Evolutionary conservation across 176 grass and related monocot species (phyloP), one percentile per base, ranked within the genome.

Genomic region (Ananas comosus): DNA sequence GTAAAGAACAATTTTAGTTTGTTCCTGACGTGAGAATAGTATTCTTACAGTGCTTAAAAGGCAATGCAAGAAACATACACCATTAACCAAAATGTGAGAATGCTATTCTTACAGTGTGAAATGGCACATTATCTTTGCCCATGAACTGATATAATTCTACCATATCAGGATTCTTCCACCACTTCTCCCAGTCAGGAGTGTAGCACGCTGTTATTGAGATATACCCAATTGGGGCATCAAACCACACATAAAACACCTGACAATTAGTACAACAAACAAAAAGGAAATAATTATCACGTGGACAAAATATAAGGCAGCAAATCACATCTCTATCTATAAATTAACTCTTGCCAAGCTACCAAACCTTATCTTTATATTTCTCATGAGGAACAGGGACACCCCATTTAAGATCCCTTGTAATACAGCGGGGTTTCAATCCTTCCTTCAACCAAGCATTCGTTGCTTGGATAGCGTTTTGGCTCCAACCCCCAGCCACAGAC

Each of bases 81-180:
- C 4, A 13, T 61, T 16, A 61, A 57, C 53, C 53, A 57, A 64
- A 72, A 64, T 29, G 33, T 19, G 25, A 58, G 50, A 75, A 75
- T 64, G 57, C 33, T 53, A 70, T 70, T 17, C 78, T 76, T 90
- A 99, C 89, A 53, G 87, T 99, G 72, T 99, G 94, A 99, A 99
- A 99, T 78, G 94, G 94, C 59, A 99, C 94, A 75, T 99, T 99
- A 88, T 99, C 94, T 86, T 99, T 99, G 70, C 94, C 94, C 94
- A 99, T 99, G 70, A 99, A 99, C 71, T 99, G 94, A 83, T 88
- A 99, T 66, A 99, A 64, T 78, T 93, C 89, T 50, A 99, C 94
- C 63, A 90, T 82, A 66, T 93, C 86, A 83, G 94, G 94, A 76
- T 88, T 74, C 66, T 99, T 93, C 94, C 94, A 99, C 94, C 94